Evolutionary conservation across 805 yeast genomes (phyloP), one percentile per base, ranked within the genome.

Genomic region (Candida qinlingensis): DNA sequence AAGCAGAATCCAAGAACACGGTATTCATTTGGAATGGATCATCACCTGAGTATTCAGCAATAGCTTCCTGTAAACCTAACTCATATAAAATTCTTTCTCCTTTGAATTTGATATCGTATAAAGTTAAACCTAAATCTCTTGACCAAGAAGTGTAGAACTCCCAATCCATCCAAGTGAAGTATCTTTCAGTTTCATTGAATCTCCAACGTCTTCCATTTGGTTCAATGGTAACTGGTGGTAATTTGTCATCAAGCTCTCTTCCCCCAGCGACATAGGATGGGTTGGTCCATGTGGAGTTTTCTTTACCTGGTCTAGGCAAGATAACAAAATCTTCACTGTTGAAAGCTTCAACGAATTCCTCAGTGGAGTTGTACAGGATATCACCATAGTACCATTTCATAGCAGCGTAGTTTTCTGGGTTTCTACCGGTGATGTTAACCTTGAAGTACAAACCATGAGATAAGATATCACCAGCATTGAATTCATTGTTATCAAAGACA

Each of bases 121-220:
- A 35, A 7, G 62, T 47, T 46, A 59, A 28, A 41, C 64, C 65
- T 7, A 45, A 35, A 42, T 62, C 65, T 51, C 64, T 55, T 31
- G 49, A 42, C 64, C 64, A 62, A 4, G 61, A 53, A 36, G 53
- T 45, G 35, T 52, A 62, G 45, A 62, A 58, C 46, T 56, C 59
- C 65, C 65, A 62, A 45, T 58, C 64, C 64, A 62, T 59, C 65
- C 65, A 61, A 7, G 58, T 54, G 53, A 62, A 62, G 48, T 58
- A 62, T 50, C 63, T 54, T 31, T 62, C 63, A 8, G 29, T 26
- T 45, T 59, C 65, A 13, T 50, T 49, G 48, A 41, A 58, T 27
- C 41, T 47, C 65, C 65, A 62, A 42, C 65, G 54, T 39, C 64
- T 55, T 34, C 65, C 65, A 42, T 59, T 51, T 28, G 64, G 63